Percentiles rank a stretch among this genome's conserved stretches.
Conservation (phyloP, 192 early-diverging fungal species). For the Podila epigama region DNA sequence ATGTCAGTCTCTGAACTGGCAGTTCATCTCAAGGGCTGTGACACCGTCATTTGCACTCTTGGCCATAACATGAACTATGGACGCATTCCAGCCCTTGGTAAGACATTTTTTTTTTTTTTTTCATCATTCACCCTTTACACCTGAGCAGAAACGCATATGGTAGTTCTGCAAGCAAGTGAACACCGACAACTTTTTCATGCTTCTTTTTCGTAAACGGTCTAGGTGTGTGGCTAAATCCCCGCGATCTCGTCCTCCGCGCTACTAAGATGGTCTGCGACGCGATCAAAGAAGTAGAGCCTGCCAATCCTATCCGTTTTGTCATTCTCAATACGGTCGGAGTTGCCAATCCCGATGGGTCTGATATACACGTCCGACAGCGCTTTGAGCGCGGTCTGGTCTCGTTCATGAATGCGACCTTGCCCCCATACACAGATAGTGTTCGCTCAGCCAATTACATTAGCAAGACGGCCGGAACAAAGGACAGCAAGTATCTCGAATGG, state of each 20-base stretch:
- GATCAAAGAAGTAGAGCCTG: slow-evolving; percentile 8
- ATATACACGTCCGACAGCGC: slow-evolving; percentile 2
- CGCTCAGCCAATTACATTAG: slow-evolving; percentile 16
- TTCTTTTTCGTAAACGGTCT: too few relatives aligned
- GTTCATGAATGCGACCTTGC: slow-evolving; percentile 2
- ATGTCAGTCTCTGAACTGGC: slow-evolving; percentile 3
- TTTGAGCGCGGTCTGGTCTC: slow-evolving; percentile 10
- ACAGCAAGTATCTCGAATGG: slow-evolving; percentile 10
- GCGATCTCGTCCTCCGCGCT: slow-evolving; percentile 6
- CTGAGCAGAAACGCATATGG: too few relatives aligned
- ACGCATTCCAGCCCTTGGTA: slow-evolving; percentile 17
- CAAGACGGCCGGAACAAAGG: slow-evolving; percentile 1
- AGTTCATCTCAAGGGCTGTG: slow-evolving; percentile 12
- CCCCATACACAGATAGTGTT: slow-evolving; percentile 20
- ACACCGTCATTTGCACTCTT: slow-evolving; percentile 13
- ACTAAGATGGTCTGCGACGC: slow-evolving; percentile 22
- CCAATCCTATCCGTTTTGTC: slow-evolving; percentile 6
- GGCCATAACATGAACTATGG: slow-evolving; percentile 18
- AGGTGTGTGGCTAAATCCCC: slow-evolving; percentile 13
- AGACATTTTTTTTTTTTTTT: not conserved
- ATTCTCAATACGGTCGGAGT: slow-evolving; percentile 23
- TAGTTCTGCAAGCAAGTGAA: too few relatives aligned
- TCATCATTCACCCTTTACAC: not conserved
- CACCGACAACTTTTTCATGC: too few relatives aligned
- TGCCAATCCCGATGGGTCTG: slow-evolving; percentile 19